Evolutionary conservation across 1,139 yeast species (phyloP), one percentile per base, ranked within the genome.

Genomic region (Pichia sp.): DNA sequence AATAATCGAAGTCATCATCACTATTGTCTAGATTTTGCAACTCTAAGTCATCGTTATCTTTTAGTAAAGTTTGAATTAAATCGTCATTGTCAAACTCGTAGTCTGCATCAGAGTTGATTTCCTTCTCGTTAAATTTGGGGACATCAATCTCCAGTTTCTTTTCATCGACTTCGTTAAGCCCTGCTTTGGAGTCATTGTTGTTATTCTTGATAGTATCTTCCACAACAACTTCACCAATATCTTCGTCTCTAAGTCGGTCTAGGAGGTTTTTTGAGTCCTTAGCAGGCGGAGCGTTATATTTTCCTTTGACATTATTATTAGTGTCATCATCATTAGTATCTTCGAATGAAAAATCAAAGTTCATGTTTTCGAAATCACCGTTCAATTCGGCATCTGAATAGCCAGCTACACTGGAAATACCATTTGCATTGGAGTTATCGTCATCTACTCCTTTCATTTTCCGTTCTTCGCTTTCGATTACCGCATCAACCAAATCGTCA

Each of bases 11-110:
- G 56, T 81, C 87, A 55, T 83, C 87, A 52, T 80, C 83, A 50
- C 76, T 71, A 24, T 84, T 78, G 30, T 78, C 84, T 49, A 80
- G 61, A 2, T 83, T 61, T 79, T 54, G 66, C 54, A 77, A 72
- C 59, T 80, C 84, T 45, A 78, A 78, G 41, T 77, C 71, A 60
- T 82, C 87, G 60, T 81, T 80, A 63, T 84, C 88, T 27, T 84
- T 87, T 61, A 84, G 87, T 52, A 83, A 73, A 0, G 90, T 84
- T 46, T 85, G 85, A 55, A 85, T 76, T 57, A 85, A 75, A 59
- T 84, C 87, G 62, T 85, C 85, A 63, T 84, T 87, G 65, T 85
- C 91, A 58, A 85, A 81, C 63, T 85, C 89, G 64, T 84, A 80
- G 63, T 81, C 85, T 10, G 80, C 88, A 57, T 85, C 91, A 0